Base-by-base conservation (phyloP, 2,329 filamentous ascomycete species). In the Dendryphion nanum region DNA sequence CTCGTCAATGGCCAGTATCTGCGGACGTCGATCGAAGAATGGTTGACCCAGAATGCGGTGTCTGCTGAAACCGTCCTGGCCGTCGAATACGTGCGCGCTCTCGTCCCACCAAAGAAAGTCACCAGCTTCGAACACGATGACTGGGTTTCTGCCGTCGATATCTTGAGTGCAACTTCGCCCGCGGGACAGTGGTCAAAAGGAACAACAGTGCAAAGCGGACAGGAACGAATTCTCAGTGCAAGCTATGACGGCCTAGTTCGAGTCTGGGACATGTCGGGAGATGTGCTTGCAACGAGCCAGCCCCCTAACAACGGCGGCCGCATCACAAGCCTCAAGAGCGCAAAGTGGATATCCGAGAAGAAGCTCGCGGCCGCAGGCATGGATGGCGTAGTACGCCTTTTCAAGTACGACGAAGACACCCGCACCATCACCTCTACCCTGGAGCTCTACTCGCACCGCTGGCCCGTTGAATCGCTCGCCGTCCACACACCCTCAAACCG, bases 91-190 rank as follows among this genome's bases (percentile, higher is more conserved):
- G 89, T 96, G 23, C 85, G 89, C 55, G 93, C 89, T 47, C 73
- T 96, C 52, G 82, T 96, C 43, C 93, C 93, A 6, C 93, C 93
- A 14, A 76, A 86, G 23, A 91, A 93, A 64, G 83, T 95, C 53
- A 85, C 89, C 10, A 93, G 86, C 60, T 98, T 95, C 64, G 85
- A 96, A 71, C 91, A 98, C 65, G 90, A 98, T 59, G 93, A 97
- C 66, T 98, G 93, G 93, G 86, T 98, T 33, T 88, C 87, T 62
- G 79, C 81, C 18, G 82, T 97, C 18, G 89, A 96, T 64, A 79
- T 95, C 4, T 73, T 95, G 17, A 90, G 89, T 0, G 66, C 68
- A 12, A 81, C 76, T 10, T 85, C 86, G 2, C 68, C 72, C 5
- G 79, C 82, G 3, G 81, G 76, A 15, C 61, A 64, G 38, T 83